Evolutionary conservation across 805 yeast genomes (phyloP), one percentile per base, ranked within the genome.

Genomic region (Yarrowia divulgata): DNA sequence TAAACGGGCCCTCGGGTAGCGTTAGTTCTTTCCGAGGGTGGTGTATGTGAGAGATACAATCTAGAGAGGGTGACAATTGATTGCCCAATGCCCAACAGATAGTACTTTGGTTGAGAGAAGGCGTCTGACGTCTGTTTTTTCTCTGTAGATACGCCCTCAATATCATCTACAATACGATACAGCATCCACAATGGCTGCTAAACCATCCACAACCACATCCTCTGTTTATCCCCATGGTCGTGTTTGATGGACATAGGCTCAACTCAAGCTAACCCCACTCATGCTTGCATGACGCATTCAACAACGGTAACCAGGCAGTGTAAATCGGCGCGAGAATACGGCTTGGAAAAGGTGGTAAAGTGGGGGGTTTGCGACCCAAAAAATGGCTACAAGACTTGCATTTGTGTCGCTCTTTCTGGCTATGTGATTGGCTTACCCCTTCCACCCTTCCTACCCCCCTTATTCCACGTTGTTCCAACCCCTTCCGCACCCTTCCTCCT

Each of bases 191-290:
- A n/a, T n/a, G n/a, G n/a, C n/a, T n/a, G n/a, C n/a, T n/a, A n/a
- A n/a, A n/a, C n/a, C n/a, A n/a, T n/a, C n/a, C n/a, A n/a, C n/a
- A n/a, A n/a, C n/a, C n/a, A n/a, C n/a, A n/a, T 23, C 39, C 57
- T 50, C 23, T 50, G 57, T 50, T 50, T 34, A 50, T 50, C 55
- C 39, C 42, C 43, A 12, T 35, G 32, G 43, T 35, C 32, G 42
- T 52, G 58, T 52, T 19, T 52, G 43, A 35, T 54, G 45, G 19
- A 40, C 62, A 54, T 37, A 19, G 60, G 35, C 45, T 39, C 23
- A 54, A 57, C n/a, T 42, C 42, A 52, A 52, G 58, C 46, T 55
- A 58, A 58, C 66, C 66, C 66, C 66, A 60, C 66, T 60, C 66
- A 45, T 60, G 66, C 66, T 4, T 60, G 52, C 66, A 60, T 60